Percentiles rank a stretch among this genome's conserved stretches.
phyloP scores from a whole-genome alignment of 768 basidiomycete species.

The Coprinellus micaceus region DNA sequence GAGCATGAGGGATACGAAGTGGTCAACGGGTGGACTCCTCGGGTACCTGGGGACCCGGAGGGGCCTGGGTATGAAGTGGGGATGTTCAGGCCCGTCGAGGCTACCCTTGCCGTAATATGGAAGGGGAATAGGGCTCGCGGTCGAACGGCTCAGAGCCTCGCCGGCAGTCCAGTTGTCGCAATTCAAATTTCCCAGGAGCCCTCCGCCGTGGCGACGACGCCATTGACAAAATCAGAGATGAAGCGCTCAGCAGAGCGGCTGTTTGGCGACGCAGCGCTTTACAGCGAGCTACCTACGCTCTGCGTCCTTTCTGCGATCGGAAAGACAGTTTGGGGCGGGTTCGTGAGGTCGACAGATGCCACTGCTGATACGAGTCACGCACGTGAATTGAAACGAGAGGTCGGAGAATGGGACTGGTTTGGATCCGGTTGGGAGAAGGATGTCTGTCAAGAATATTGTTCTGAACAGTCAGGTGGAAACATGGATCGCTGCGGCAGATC shows the following conservation, averaged over 20 bases:
- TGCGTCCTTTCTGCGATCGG: conserved; percentile 15
- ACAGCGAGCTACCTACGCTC: conserved; percentile 11
- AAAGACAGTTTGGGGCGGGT: conserved; percentile 14
- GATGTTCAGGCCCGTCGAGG: not conserved
- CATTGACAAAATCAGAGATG: not conserved
- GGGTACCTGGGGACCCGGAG: not conserved
- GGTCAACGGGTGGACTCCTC: conserved; percentile 11
- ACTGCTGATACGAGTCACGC: conserved; percentile 8
- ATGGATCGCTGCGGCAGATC: not conserved
- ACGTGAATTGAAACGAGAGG: not conserved
- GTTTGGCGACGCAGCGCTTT: conserved; percentile 16
- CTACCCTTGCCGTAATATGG: conserved; percentile 5
- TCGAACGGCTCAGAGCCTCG: too few relatives aligned
- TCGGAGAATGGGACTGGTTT: not conserved
- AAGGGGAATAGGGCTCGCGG: not conserved
- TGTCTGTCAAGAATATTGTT: not conserved
- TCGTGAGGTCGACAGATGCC: conserved; percentile 17
- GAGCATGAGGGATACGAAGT: conserved; percentile 11
- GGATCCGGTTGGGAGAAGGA: not conserved
- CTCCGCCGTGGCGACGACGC: not conserved
- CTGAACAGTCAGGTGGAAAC: too few relatives aligned
- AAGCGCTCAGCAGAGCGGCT: conserved; percentile 3
- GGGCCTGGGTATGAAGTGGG: not conserved
- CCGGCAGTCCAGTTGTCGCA: conserved; percentile 12
- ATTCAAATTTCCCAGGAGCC: conserved; percentile 6